Evolutionary conservation across 768 basidiomycete species (phyloP).

Genomic region (Terana coerulea): DNA sequence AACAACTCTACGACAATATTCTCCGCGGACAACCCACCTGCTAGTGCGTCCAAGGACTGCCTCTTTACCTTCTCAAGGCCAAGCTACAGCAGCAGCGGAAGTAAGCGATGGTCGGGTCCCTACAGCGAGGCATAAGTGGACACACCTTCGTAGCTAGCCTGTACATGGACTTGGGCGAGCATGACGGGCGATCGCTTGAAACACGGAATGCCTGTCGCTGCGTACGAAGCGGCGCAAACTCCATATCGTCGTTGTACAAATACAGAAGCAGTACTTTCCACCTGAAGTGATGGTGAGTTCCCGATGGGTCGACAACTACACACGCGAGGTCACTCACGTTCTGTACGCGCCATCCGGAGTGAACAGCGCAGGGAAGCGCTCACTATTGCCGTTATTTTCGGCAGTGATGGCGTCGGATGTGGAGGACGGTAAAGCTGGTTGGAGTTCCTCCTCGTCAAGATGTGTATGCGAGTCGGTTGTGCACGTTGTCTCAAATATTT

Average conservation of each 20-base stretch:
- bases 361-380: not conserved
- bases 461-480: no score
- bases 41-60: not conserved
- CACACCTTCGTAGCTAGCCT: not conserved
- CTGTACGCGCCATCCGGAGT: no score
- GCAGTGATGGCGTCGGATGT: no score
- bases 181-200: not conserved
- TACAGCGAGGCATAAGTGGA: no score
- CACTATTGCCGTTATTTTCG: no score
- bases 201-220: not conserved
- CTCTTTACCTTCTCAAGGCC: constrained; percentile 3
- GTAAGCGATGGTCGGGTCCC: no score
- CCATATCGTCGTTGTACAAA: constrained; percentile 10
- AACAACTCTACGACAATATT: constrained; percentile 12
- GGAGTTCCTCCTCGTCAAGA: no score
- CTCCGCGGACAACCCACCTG: not conserved
- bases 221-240: constrained; percentile 5
- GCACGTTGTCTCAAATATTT: no score
- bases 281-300: not conserved
- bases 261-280: constrained; percentile 9
- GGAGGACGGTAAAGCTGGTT: no score
- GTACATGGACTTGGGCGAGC: not conserved
- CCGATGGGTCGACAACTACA: no score
- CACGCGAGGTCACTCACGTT: no score
- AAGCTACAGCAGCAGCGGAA: constrained; percentile 2